Evolutionary conservation across 306 rosid genomes (phyloP).

Genomic region (Leucaena leucocephala): DNA sequence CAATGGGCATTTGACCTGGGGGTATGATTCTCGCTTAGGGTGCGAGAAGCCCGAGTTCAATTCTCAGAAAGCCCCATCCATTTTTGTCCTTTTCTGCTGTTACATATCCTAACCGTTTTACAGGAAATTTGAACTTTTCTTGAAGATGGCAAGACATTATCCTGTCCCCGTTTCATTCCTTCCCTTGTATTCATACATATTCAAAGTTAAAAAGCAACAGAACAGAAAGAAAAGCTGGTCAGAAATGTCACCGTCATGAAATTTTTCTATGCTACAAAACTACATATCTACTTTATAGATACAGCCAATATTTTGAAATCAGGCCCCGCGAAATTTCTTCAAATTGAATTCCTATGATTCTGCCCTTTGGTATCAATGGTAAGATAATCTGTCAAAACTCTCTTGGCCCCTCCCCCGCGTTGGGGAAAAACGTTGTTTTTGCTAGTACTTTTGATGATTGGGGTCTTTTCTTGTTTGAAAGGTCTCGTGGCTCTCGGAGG

Average conservation of each 20-base stretch:
- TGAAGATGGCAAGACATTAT: slow-evolving; percentile 24
- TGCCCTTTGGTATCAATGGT: slow-evolving; percentile 57
- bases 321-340: slow-evolving; percentile 5
- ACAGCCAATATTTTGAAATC: background rate
- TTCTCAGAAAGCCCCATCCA: slow-evolving; percentile 67
- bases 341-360: slow-evolving; percentile 29
- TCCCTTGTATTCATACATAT: slow-evolving; percentile 37
- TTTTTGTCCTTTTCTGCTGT: background rate
- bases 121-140: background rate
- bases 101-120: background rate
- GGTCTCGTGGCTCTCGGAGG: slow-evolving; percentile 65
- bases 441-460: slow-evolving; percentile 39
- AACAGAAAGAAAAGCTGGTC: background rate
- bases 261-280: background rate
- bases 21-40: slow-evolving; percentile 80
- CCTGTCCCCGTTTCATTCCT: slow-evolving; percentile 5
- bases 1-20: slow-evolving; percentile 45
- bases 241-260: background rate
- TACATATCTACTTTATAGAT: no score
- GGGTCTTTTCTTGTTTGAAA: slow-evolving; percentile 59
- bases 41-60: slow-evolving; percentile 78
- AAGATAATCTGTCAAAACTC: slow-evolving; percentile 80
- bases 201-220: background rate
- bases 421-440: slow-evolving; percentile 44
- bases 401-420: slow-evolving; percentile 66